Base-by-base conservation (phyloP, 2,329 filamentous ascomycete species). In the Pseudocercospora vitis region DNA sequence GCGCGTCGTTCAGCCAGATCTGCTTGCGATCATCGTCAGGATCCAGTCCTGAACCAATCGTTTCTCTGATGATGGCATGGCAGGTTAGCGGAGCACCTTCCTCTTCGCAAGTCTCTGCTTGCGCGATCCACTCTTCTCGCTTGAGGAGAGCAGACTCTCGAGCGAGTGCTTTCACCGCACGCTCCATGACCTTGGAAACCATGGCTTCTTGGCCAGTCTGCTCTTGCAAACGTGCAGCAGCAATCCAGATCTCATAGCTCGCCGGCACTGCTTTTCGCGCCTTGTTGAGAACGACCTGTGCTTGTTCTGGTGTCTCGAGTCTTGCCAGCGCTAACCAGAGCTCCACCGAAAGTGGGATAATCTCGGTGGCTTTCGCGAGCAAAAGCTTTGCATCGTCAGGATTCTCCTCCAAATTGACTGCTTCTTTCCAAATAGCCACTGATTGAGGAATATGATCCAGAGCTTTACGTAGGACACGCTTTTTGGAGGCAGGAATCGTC, bases 21-120 rank as follows among this genome's bases (percentile, higher is more conserved):
- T 96, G 90, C 70, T 95, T 95, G 23, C 94, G 86, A 68, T 97
- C 92, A 63, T 99, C 94, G 63, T 97, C 91, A 71, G 97, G 92
- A 62, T 97, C 94, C 29, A 99, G 76, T 3, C 88, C 84, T 85
- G 90, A 99, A 12, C 91, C 92, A 0, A 99, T 81, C 0, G 94
- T 99, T 68, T 96, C 91, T 42, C 87, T 85, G 61, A 99, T 87
- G 61, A 99, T 97, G 44, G 89, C 87, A 58, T 86, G 86, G 67
- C 91, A 96, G 0, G 94, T 97, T 35, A 91, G 77, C 8, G 88
- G 78, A 12, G 91, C 91, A 5, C 90, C 91, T 70, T 97, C 94
- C 53, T 89, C 87, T 72, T 99, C 94, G 68, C 92, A 97, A 59
- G 88, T 88, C 71, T 99, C 94, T 0, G 94, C 95, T 71, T 97